Base-by-base conservation (phyloP, 2,329 filamentous ascomycete genomes). In the Phyllosticta paracitricarpa region DNA sequence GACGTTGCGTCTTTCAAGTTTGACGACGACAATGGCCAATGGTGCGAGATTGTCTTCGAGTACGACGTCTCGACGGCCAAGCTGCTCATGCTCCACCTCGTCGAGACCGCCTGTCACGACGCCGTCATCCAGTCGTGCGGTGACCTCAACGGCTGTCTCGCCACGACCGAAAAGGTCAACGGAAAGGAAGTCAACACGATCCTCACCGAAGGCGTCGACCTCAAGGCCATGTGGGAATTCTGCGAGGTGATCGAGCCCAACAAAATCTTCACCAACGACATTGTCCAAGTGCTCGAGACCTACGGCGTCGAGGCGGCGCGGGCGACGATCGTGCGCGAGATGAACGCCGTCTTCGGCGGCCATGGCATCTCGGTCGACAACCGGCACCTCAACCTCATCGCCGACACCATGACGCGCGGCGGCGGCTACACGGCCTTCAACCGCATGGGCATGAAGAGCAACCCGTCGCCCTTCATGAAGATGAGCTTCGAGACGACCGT, bases 401-500 rank as follows among this genome's bases (percentile, higher is more conserved):
- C 89, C 55, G 94, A 99, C 74, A 91, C 91, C 74, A 99, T 99
- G 94, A 99, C 94, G n/a, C 84, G 93, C 59, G 87, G 86, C 63
- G 94, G 94, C 66, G 86, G 85, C 1, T 99, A 95, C 77, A 89
- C 86, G 56, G 87, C 94, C 0, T 99, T 99, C 78, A 96, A 90
- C 76, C 88, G 94, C 56, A 95, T 89, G 71, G 94, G 93, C 1
- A 79, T 99, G 63, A 86, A 85, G 71, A 86, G 89, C 65, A 92
- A 90, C 69, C 87, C 93, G 28, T 92, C 87, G 66, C 91, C 94
- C 0, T 93, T 99, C 68, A 93, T 94, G 76, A 97, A 97, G 82
- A 97, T 97, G 93, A 96, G 90, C 74, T 99, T 97, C 77, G 94
- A 99, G 82, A 99, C 94, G 3, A 99, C 94, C 2, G 83, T 97